phyloP scores from a whole-genome alignment of 345 rosid species.

The Euphorbia peplus region DNA sequence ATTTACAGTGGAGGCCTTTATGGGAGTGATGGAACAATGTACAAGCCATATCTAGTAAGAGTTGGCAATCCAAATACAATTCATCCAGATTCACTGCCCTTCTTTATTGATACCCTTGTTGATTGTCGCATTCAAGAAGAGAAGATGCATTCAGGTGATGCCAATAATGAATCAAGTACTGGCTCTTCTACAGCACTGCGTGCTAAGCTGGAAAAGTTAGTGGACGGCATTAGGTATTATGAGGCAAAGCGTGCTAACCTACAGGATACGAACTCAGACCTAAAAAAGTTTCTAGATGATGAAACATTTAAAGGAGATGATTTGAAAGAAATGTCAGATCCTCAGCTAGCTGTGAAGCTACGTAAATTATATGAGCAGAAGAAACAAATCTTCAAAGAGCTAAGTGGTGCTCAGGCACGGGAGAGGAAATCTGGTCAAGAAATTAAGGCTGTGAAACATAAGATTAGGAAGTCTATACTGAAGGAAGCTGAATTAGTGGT shows the following conservation, averaged over 20 bases:
- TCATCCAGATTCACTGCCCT: conserved; percentile 79
- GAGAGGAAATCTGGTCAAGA: conserved; percentile 75
- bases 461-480: conserved; percentile 70
- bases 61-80: conserved; percentile 93
- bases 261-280: conserved; percentile 51
- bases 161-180: conserved; percentile 36
- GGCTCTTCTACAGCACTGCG: conserved; percentile 61
- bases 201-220: conserved; percentile 73
- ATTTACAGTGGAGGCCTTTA: conserved; percentile 72
- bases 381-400: conserved; percentile 77
- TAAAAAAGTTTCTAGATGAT: conserved; percentile 41
- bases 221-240: conserved; percentile 61
- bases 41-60: conserved; percentile 91
- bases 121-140: conserved; percentile 79
- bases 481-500: conserved; percentile 95
- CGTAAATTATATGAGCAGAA: conserved; percentile 75
- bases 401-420: conserved; percentile 72
- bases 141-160: conserved; percentile 44
- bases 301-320: conserved; percentile 42
- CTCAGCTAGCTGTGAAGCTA: conserved; percentile 59
- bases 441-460: conserved; percentile 60
- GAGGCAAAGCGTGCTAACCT: conserved; percentile 91
- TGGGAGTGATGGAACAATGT: conserved; percentile 82
- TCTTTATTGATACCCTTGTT: conserved; percentile 87
- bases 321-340: conserved; percentile 57